Base-by-base conservation (phyloP, 257 asterid species). In the Cinchona pubescens region DNA sequence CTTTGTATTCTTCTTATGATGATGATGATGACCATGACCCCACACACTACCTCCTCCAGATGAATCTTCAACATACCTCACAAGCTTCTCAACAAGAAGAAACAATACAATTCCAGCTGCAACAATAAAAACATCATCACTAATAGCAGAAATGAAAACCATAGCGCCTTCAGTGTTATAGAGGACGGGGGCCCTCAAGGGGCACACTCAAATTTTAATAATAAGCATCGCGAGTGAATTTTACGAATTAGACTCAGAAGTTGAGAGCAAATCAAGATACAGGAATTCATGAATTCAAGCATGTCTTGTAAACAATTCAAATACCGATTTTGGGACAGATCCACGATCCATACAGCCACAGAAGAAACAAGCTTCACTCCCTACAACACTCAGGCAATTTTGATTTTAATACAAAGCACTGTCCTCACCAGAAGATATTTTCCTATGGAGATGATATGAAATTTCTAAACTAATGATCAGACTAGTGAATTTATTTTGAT, bases 41-140 rank as follows among this genome's bases (percentile, higher is more conserved):
- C 81, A 82, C 62, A 79, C 75, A 85, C 78, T 77, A 74, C 63
- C 83, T 72, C 91, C 96, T 65, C 91, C 91, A 78, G 97, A 90
- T 70, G 78, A 86, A 16, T 84, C 96, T 72, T 94, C 98, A 53
- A 94, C 96, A 49, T 87, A 94, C 85, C 99, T 94, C 87, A 94
- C 99, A 51, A 89, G 71, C 87, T 91, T 94, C 91, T 94, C 99
- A 48, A 94, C 96, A 75, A 92, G 86, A 76, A 94, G 97, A 82
- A 94, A 94, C 77, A 88, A 85, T 42, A 92, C 87, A 27, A 94
- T 89, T 76, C 99, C 99, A 83, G 91, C 99, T 94, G 98, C 77
- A 73, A 85, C 76, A 81, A 56, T 64, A 87, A 67, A 66, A 29
- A 82, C 67, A 76, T 73, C 56, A 79, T n/a, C 23, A 69, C 13